Base-by-base conservation (phyloP, 164 flowering plant species). In the Umbellularia californica region DNA sequence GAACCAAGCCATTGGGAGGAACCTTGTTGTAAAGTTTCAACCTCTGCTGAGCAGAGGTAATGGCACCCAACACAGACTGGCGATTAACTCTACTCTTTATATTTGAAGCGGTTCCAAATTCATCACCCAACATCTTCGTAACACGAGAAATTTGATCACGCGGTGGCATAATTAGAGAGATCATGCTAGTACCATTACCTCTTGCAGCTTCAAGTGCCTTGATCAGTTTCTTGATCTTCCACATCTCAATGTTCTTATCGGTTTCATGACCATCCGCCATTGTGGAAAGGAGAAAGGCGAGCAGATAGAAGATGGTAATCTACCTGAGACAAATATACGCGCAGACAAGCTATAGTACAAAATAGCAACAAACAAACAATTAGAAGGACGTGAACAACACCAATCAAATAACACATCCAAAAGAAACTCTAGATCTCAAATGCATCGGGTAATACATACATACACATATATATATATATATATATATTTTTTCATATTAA, bases 221-320 rank as follows among this genome's bases (percentile, higher is more conserved):
- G 58, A 73, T 73, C 30, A 73, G 69, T 47, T 73, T 73, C 70
- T 73, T 73, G 58, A 73, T 73, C 70, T 73, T 73, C 75, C 75
- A 73, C 50, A 73, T 73, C 35, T 73, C 70, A 19, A 73, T 73
- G 58, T 73, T 73, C 75, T 73, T 73, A 65, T 73, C 75, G 17
- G 75, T 73, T 73, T 73, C 75, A 65, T 73, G 75, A 41, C 75
- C 69, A 20, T 73, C 75, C 17, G 75, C 75, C 75, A 73, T 73
- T 63, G 75, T 23, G 66, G 52, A 19, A 51, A 52, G 41, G 63
- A 55, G 25, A 12, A 25, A 14, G n/a, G 55, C 25, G 19, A 47
- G 35, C 27, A 12, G 13, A 69, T 5, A 41, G 55, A 22, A 69
- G 30, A 15, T 17, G 27, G 71, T 23, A 20, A 69, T 41, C 55